Conservation (phyloP, 225 moss, liverwort and hornwort species). For the Takakia lepidozioides region DNA sequence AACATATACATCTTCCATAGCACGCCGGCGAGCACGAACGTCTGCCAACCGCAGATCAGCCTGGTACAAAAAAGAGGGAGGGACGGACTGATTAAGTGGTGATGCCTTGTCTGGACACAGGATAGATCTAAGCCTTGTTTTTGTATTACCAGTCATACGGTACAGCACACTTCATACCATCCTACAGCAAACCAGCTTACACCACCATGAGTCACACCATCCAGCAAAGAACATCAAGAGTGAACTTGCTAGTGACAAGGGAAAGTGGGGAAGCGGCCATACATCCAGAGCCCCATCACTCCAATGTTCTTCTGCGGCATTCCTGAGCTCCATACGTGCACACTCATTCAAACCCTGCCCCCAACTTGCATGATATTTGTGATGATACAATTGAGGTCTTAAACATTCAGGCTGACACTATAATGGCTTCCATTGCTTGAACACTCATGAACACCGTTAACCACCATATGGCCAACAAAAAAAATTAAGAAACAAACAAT, state of each 20-base stretch:
- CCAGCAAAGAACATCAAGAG: not conserved
- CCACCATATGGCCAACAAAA: no score
- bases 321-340: constrained; percentile 62
- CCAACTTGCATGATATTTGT: not conserved
- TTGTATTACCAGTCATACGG: not conserved
- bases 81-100: no score
- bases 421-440: no score
- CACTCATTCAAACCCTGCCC: constrained; percentile 74
- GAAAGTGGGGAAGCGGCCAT: constrained; percentile 7
- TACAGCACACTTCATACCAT: not conserved
- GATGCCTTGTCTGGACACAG: not conserved
- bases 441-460: not conserved
- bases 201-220: no score
- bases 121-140: not conserved
- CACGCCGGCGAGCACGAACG: constrained; percentile 82
- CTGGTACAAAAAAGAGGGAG: constrained; percentile 17
- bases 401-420: no score
- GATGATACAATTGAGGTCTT: no score
- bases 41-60: constrained; percentile 84
- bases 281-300: constrained; percentile 87
- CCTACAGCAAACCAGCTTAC: no score
- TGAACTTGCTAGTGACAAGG: not conserved
- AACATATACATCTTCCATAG: constrained; percentile 82
- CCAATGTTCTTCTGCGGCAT: constrained; percentile 86
- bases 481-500: no score